A percentile compares a stretch with the other conserved stretches of the same genome.
Evolutionary conservation across 2,329 filamentous ascomycete genomes (phyloP).

Genomic region (Aspergillus fumigatiaffinis): DNA sequence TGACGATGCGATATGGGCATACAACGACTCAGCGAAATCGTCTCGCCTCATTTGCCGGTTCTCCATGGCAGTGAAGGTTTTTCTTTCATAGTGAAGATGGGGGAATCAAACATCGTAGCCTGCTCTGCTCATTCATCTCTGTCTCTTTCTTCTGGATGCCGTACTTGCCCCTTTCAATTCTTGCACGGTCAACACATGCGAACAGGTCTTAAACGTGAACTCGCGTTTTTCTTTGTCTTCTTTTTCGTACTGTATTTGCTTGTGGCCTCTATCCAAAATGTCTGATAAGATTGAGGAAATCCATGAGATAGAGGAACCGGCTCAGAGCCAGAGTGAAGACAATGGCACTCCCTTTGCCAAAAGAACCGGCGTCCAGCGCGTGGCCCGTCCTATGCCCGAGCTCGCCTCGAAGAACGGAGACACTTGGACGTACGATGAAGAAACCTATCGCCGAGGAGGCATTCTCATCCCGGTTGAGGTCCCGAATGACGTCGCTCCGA

Average conservation of each 20-base stretch:
- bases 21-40: neutral
- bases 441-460: neutral
- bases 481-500: neutral
- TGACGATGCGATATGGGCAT: neutral
- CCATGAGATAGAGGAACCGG: neutral
- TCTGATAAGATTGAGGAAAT: neutral
- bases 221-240: neutral
- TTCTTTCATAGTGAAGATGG: neutral
- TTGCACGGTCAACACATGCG: neutral
- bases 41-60: neutral
- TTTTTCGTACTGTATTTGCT: neutral
- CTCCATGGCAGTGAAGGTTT: neutral
- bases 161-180: neutral
- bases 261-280: neutral
- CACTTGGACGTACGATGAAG: neutral
- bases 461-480: neutral
- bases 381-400: neutral
- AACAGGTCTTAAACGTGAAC: neutral
- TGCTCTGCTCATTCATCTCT: neutral
- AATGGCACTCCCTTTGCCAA: neutral
- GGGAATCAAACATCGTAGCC: neutral
- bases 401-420: neutral
- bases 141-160: neutral
- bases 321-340: neutral
- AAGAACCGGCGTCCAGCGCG: neutral